Conservation (phyloP, 2,329 filamentous ascomycete genomes). For the Aureobasidium subglaciale region DNA sequence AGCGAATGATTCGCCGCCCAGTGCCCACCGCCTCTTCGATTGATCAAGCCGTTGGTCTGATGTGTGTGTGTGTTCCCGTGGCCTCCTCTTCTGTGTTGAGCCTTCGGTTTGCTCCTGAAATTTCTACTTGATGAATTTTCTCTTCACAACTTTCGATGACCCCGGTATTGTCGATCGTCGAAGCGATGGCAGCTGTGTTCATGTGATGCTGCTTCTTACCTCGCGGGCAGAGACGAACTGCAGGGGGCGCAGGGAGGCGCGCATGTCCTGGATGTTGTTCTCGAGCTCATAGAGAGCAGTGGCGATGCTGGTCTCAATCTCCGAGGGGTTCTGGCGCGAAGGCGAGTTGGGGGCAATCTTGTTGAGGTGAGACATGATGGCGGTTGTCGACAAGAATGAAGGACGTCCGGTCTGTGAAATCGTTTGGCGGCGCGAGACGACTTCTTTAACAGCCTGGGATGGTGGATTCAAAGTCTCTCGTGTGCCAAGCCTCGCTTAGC, state of each 20-base stretch:
- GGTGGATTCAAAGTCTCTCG: neutral
- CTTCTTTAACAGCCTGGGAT: slow-evolving; percentile 1
- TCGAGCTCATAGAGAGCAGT: slow-evolving; percentile 97
- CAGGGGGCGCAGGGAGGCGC: slow-evolving; percentile 89
- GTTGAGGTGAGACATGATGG: slow-evolving; percentile 65
- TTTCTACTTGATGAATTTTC: neutral
- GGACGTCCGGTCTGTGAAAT: slow-evolving; percentile 15
- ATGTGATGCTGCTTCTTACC: slow-evolving; percentile 59
- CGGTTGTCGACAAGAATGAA: slow-evolving; percentile 23
- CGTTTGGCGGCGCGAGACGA: slow-evolving; percentile 15
- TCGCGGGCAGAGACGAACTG: slow-evolving; percentile 98
- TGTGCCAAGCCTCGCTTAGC: slow-evolving; percentile 6
- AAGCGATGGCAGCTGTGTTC: slow-evolving; percentile 9
- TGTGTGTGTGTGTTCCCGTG: slow-evolving; percentile 8
- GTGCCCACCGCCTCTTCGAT: slow-evolving; percentile 50
- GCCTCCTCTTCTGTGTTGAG: neutral
- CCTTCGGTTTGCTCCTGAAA: slow-evolving; percentile 6
- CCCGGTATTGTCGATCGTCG: slow-evolving; percentile 10
- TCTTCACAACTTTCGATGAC: slow-evolving; percentile 11
- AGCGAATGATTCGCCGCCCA: slow-evolving; percentile 45
- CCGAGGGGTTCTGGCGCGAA: slow-evolving; percentile 89
- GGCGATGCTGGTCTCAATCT: slow-evolving; percentile 96
- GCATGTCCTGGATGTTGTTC: slow-evolving; percentile 98
- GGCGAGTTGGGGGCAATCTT: slow-evolving; percentile 98
- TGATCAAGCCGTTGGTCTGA: slow-evolving; percentile 15